These are phyloP conservation scores for Penstemon newberryi DNA, from an alignment of 257 asterid genomes.

Conservation along the genomic window DNA sequence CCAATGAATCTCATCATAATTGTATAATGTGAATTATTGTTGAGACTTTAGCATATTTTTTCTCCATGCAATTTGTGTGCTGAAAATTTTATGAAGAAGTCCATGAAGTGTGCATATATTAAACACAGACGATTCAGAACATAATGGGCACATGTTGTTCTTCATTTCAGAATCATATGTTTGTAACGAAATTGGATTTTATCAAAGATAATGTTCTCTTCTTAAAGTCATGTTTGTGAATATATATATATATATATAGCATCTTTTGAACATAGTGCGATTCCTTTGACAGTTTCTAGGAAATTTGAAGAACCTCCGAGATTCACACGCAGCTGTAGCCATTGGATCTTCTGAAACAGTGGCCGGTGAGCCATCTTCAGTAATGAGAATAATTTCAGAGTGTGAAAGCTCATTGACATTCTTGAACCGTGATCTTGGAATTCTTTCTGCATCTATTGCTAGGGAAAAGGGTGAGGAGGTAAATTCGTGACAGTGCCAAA, in stretches of 20 bases:
- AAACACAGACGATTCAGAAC: background rate
- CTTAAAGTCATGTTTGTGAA: background rate
- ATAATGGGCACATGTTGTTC: background rate
- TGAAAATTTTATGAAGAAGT: background rate
- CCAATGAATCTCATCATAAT: too few species aligned
- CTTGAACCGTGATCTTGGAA: conserved; percentile 83
- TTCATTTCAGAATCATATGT: background rate
- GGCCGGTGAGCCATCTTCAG: conserved; percentile 88
- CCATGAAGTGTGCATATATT: background rate
- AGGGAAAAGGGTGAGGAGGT: conserved; percentile 71
- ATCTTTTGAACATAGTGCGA: too few species aligned
- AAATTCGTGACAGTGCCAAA: conserved; percentile 30
- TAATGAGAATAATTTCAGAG: conserved; percentile 83
- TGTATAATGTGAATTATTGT: too few species aligned
- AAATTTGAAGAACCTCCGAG: conserved; percentile 91
- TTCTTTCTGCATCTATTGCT: conserved; percentile 91
- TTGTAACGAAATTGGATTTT: background rate
- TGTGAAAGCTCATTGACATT: conserved; percentile 85
- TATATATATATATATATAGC: too few species aligned
- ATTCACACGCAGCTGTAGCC: conserved; percentile 91
- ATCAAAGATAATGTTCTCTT: conserved; percentile 6
- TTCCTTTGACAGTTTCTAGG: conserved; percentile 65
- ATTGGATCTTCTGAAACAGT: conserved; percentile 77
- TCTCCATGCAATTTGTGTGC: background rate
- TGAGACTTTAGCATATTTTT: background rate